Evolutionary conservation across 2,329 filamentous ascomycete species (phyloP).

Genomic region (Cladorrhinum sp.): DNA sequence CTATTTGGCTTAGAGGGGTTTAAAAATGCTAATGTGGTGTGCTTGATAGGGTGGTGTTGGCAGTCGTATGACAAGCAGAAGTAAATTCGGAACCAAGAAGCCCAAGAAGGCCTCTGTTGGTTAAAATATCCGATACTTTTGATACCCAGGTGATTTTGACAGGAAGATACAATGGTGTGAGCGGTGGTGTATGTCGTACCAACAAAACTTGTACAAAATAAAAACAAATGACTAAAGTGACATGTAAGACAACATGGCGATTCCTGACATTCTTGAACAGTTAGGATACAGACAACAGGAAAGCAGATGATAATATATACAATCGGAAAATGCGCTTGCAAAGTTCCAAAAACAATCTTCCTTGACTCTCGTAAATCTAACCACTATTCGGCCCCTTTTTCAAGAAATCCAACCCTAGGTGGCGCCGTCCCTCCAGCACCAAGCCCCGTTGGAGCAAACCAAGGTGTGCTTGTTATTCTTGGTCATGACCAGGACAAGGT

Average conservation of each 20-base stretch:
- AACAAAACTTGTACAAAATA: not conserved
- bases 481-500: not conserved
- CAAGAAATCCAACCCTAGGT: not conserved
- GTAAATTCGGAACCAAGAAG: slow-evolving; percentile 99
- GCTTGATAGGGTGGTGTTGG: slow-evolving; percentile 76
- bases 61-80: slow-evolving; percentile 77
- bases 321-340: not conserved
- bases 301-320: not conserved
- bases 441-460: not conserved
- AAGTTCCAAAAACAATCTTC: not conserved
- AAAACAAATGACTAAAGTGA: not conserved
- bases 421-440: not conserved
- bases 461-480: not conserved
- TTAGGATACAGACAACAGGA: not conserved
- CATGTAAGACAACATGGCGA: not conserved
- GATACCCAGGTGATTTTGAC: not conserved
- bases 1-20: not conserved
- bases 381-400: not conserved
- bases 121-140: slow-evolving; percentile 15
- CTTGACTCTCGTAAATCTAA: not conserved
- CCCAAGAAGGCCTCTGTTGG: slow-evolving; percentile 74
- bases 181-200: not conserved
- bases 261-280: too few species aligned
- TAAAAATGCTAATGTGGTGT: slow-evolving; percentile 18
- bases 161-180: not conserved